phyloP scores from a whole-genome alignment of 2,329 filamentous ascomycete genomes.

The Ascochyta rabiei region DNA sequence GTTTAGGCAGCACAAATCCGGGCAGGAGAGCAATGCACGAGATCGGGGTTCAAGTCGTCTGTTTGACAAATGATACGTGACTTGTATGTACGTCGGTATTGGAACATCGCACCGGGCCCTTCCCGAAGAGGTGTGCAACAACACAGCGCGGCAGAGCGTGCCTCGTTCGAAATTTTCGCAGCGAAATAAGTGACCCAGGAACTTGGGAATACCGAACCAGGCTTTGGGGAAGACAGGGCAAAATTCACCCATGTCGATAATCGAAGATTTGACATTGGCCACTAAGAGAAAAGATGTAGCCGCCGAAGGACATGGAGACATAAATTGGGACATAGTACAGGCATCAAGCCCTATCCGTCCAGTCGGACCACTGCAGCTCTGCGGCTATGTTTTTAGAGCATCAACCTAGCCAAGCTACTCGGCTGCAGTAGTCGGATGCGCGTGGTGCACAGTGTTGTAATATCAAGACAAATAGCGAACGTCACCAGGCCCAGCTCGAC shows the following conservation, averaged over 20 bases:
- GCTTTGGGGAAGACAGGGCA: conserved; percentile 5
- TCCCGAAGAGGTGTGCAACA: not conserved
- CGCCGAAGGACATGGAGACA: conserved; percentile 10
- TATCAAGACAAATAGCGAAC: conserved; percentile 3
- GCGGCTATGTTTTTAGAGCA: conserved; percentile 5
- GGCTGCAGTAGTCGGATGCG: conserved; percentile 3
- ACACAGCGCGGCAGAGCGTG: conserved; percentile 10
- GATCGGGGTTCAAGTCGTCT: conserved; percentile 1
- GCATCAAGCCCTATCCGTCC: conserved; percentile 8
- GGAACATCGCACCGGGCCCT: not conserved
- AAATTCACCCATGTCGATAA: conserved; percentile 1
- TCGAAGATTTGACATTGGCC: conserved; percentile 5
- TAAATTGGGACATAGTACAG: conserved; percentile 8
- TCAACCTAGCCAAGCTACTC: not conserved
- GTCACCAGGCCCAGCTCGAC: conserved; percentile 4
- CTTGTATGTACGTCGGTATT: conserved; percentile 1
- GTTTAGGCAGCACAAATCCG: not conserved
- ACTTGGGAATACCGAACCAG: conserved; percentile 7
- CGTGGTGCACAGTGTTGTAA: not conserved
- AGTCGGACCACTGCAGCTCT: not conserved
- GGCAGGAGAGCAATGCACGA: not conserved
- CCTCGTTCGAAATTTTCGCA: not conserved
- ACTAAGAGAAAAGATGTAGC: conserved; percentile 13
- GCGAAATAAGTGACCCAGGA: not conserved
- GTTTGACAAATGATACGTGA: conserved; percentile 1